phyloP scores from a whole-genome alignment of 2,329 filamentous ascomycete species.

The Cordyceps javanica region DNA sequence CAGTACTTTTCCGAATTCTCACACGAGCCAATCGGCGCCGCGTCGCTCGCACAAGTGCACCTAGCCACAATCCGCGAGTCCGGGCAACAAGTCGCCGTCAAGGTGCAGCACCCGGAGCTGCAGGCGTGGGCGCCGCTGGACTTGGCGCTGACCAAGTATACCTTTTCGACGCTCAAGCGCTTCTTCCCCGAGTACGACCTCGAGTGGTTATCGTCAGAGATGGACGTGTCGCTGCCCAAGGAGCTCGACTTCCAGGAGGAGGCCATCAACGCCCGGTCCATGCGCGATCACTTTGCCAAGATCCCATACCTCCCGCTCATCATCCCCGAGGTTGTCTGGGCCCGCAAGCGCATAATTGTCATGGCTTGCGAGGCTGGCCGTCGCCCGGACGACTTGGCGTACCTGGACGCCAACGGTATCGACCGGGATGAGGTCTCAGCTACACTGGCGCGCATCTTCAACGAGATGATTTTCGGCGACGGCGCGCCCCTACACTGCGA shows the following conservation, averaged over 20 bases:
- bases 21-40: constrained; percentile 75
- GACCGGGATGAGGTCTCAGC: constrained; percentile 94
- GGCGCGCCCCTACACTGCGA: constrained; percentile 91
- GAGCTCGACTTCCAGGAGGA: constrained; percentile 88
- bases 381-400: constrained; percentile 82
- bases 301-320: constrained; percentile 73
- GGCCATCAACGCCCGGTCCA: constrained; percentile 73
- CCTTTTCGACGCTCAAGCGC: constrained; percentile 78
- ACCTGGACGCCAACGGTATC: constrained; percentile 78
- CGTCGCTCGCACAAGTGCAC: constrained; percentile 92
- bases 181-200: constrained; percentile 98
- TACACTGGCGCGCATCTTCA: constrained; percentile 85
- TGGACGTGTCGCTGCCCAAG: constrained; percentile 83
- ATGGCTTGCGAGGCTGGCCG: constrained; percentile 90
- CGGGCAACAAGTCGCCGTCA: constrained; percentile 86
- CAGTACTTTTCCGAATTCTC: constrained; percentile 87
- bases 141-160: constrained; percentile 77
- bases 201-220: constrained; percentile 90
- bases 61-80: constrained; percentile 75
- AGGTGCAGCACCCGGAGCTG: constrained; percentile 87
- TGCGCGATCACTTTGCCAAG: constrained; percentile 72
- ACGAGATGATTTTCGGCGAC: constrained; percentile 97
- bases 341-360: constrained; percentile 80
- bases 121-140: constrained; percentile 89
- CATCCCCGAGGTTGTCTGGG: constrained; percentile 86